Evolutionary conservation across 305 asterid species (phyloP).

Genomic region (Ruellia speciosa): DNA sequence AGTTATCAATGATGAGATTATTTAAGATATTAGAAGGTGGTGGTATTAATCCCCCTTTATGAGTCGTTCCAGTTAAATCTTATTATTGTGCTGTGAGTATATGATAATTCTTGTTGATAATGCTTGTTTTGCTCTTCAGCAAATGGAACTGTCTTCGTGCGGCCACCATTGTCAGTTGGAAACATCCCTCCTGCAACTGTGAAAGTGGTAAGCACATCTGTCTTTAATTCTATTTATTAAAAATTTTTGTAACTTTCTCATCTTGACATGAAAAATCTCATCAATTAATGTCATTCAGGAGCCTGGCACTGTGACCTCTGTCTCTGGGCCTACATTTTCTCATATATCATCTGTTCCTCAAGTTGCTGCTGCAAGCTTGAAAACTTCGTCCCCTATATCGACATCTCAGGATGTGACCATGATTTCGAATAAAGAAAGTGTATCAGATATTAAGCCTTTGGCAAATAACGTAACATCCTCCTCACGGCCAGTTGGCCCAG

Average conservation of each 20-base stretch:
- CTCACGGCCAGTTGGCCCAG: slow-evolving; percentile 67
- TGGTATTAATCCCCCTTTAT: not conserved
- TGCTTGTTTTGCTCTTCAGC: slow-evolving; percentile 36
- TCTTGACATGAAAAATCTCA: slow-evolving; percentile 4
- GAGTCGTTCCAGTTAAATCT: not conserved
- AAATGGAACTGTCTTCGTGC: slow-evolving; percentile 49
- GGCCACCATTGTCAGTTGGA: slow-evolving; percentile 57
- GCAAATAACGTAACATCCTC: slow-evolving; percentile 45
- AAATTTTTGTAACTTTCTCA: slow-evolving; percentile 1
- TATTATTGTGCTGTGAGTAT: slow-evolving; percentile 7
- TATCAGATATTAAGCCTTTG: slow-evolving; percentile 66
- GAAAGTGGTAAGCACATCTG: slow-evolving; percentile 58
- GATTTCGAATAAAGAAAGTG: slow-evolving; percentile 46
- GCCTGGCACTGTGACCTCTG: slow-evolving; percentile 57
- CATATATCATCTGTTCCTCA: slow-evolving; percentile 62
- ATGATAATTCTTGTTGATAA: slow-evolving; percentile 16
- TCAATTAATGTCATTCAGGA: slow-evolving; percentile 42
- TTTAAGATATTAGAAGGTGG: slow-evolving; percentile 1
- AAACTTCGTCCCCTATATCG: slow-evolving; percentile 77
- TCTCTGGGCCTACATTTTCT: slow-evolving; percentile 58
- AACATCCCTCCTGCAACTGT: slow-evolving; percentile 67
- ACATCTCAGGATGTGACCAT: slow-evolving; percentile 62
- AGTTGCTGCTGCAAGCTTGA: slow-evolving; percentile 54
- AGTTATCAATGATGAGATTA: slow-evolving; percentile 1
- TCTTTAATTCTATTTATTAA: slow-evolving; percentile 12